Evolutionary conservation across 371 early-diverging fungal genomes (phyloP), one percentile per base, ranked within the genome.

Genomic region (Umbelopsis sp.): DNA sequence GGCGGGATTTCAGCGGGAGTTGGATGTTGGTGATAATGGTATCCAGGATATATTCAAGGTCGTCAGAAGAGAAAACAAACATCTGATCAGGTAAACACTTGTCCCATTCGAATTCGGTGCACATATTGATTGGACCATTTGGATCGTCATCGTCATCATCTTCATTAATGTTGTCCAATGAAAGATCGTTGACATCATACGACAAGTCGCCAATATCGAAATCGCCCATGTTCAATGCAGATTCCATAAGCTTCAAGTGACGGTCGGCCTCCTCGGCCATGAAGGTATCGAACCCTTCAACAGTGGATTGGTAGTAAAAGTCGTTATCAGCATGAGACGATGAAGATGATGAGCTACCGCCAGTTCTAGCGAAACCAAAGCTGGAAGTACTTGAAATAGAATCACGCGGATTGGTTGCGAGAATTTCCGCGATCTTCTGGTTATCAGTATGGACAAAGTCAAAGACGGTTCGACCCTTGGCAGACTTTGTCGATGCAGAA

Each of bases 21-120:
- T 83, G 86, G 64, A 92, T 86, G 20, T 86, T 74, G 35, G 81
- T 85, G 53, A 94, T 85, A 8, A 92, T 79, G 0, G 89, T 87
- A 57, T 91, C 80, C 35, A 97, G 77, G 25, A 97, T 88, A 57
- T 84, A 86, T 4, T 86, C 82, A 48, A 95, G 78, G 25, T 91
- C 83, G 51, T 84, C 80, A 44, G 83, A 82, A 25, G 89, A 87
- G 76, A 96, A 93, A 20, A 96, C 97, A 83, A 95, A 91, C 96
- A 96, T 95, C 74, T 94, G 96, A 77, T 94, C 92, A 12, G 89
- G 89, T 51, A 82, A 79, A 77, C 94, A 92, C 57, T 76, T 86
- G 66, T 90, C 90, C 92, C 91, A 95, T 44, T 89, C 80, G 78
- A 94, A 94, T 63, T 85, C 83, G 44, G 78, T 76, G 63, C 70